Base-by-base conservation (phyloP, 2,329 filamentous ascomycete species). In the Arthroderma sp. region DNA sequence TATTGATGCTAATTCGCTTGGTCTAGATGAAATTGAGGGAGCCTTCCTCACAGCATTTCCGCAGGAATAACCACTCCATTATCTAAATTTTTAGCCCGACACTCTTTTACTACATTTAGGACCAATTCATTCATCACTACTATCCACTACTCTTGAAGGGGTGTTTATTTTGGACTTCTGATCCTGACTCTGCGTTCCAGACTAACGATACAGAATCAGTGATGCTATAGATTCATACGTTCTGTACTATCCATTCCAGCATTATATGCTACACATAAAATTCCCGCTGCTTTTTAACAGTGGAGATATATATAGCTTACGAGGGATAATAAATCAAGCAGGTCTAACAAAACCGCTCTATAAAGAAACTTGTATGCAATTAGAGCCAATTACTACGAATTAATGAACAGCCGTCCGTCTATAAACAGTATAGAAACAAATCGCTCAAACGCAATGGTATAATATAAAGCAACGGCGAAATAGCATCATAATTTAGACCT, bases 401-500 rank as follows among this genome's bases (percentile, higher is more conserved):
- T 19, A 25, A 21, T 23, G 21, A 44, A 44, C 25, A 23, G 44
- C 44, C 25, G 7, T 35, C 44, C 25, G 9, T 51, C 44, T 51
- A 51, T 51, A 19, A 17, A 51, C 41, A 2, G 3, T 25, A 44
- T 44, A 51, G 33, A 17, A 33, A 51, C 44, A 51, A 51, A 31
- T 7, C 44, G 44, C 44, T 51, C 25, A 51, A 51, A 51, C 28
- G 44, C 44, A 51, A 31, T 51, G 15, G 25, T 25, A 31, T 17
- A 19, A 33, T 33, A 31, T 49, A 39, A 38, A 38, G 11, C 9
- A 21, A 13, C 1, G 37, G 21, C 9, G 33, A 54, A 54, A 38
- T 54, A 19, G 15, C 33, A 54, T 66, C 64, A 83, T 9, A 96
- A 74, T 73, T 90, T 94, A 52, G 89, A 95, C 66, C 88, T 81